Evolutionary conservation across 1,139 yeast genomes (phyloP), one percentile per base, ranked within the genome.

Genomic region (Geotrichum aggregatum): DNA sequence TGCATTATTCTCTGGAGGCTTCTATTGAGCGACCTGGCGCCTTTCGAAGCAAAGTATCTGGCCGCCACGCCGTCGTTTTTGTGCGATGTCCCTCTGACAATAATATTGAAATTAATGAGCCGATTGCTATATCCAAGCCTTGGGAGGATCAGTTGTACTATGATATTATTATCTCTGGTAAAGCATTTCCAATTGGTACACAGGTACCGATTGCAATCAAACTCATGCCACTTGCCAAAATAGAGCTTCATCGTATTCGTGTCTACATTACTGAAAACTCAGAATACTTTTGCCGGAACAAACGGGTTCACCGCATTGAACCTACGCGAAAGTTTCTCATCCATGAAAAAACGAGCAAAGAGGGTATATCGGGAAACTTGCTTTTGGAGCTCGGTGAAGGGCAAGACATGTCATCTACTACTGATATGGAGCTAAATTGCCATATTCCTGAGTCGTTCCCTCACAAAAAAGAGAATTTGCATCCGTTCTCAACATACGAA

Each of bases 71-170:
- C 1, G 76, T 92, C 1, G 75, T 74, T 3, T 73, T 92, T 28
- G 79, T 92, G 3, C 74, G 98, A 58, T 77, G 89, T 0, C 92
- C 91, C 6, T 76, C 88, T 0, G 91, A 85, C 55, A 79, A 78
- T 44, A 86, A 87, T 49, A 76, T 84, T 40, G 98, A 92, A 66
- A 91, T 87, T 62, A 84, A 86, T 57, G 98, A 92, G 66, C 98
- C 98, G 0, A 92, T 92, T 51, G 87, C 89, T 5, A 89, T 92
- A 39, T 76, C 85, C 14, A 76, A 95, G 58, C 92, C 87, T 60
- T 92, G 98, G 98, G 98, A 92, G 67, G 91, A 87, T 65, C 89
- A 87, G 64, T 69, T 92, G 41, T 82, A 83, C 59, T 92, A 92
- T 65, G 97, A 92, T 64, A 87, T 92, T 47, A 83, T 88, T 30